Conservation (phyloP, 352 stramenopile species). For the Pythium rishiriense region DNA sequence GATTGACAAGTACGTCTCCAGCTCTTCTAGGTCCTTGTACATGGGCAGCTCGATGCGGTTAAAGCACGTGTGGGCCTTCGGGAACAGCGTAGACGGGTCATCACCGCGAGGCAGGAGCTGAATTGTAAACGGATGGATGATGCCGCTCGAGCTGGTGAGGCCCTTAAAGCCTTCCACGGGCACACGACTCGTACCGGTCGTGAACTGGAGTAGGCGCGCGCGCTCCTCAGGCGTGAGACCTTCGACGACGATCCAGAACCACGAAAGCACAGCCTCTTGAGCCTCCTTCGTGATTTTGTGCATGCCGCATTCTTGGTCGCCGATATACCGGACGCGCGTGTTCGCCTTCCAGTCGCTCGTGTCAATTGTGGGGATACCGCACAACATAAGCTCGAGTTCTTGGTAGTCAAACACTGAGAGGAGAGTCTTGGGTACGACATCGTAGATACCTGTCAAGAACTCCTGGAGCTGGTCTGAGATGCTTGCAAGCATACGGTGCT, state of each 20-base stretch:
- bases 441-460: constrained; percentile 92
- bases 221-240: constrained; percentile 91
- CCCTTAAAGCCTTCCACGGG: constrained; percentile 81
- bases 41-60: constrained; percentile 87
- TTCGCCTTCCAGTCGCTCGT: constrained; percentile 87
- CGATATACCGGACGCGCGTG: constrained; percentile 53
- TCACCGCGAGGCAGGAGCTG: constrained; percentile 58
- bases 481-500: constrained; percentile 92
- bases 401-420: constrained; percentile 93
- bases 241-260: constrained; percentile 91
- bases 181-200: constrained; percentile 96
- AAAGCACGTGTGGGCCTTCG: constrained; percentile 86
- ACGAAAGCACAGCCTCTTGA: constrained; percentile 74
- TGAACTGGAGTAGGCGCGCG: constrained; percentile 96
- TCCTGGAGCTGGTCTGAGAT: constrained; percentile 89
- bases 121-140: constrained; percentile 80
- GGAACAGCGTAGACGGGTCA: constrained; percentile 61
- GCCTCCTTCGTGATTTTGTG: constrained; percentile 37
- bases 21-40: constrained; percentile 79
- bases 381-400: constrained; percentile 96
- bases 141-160: constrained; percentile 78
- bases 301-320: constrained; percentile 45
- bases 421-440: constrained; percentile 88
- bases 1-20: constrained; percentile 83
- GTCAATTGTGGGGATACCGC: constrained; percentile 81